A percentile compares a stretch with the other conserved stretches of the same genome.
Conservation (phyloP, 805 yeast genomes). For the Groenewaldozyma salmanticensis region DNA sequence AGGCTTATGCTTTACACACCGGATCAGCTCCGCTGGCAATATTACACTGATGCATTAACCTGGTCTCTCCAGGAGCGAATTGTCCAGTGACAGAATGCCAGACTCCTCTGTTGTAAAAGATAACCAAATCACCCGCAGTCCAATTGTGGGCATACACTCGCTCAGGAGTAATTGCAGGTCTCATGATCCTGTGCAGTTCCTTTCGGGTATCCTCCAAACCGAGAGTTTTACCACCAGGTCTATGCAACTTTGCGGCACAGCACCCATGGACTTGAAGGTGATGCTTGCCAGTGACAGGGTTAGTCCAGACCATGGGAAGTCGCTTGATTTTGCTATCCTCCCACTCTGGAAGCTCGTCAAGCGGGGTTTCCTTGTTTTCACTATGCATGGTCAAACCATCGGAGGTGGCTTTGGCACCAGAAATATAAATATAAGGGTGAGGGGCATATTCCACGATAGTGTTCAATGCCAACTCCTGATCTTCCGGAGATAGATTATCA, state of each 20-base stretch:
- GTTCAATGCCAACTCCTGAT: constrained; percentile 60
- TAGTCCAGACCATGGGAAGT: constrained; percentile 86
- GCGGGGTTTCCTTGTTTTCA: constrained; percentile 60
- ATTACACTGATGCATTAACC: constrained; percentile 91
- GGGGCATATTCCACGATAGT: constrained; percentile 87
- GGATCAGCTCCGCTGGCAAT: constrained; percentile 79
- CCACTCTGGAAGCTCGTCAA: constrained; percentile 74
- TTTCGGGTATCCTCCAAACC: constrained; percentile 67
- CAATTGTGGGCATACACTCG: constrained; percentile 74
- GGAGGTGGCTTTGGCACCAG: constrained; percentile 69
- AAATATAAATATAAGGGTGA: constrained; percentile 80
- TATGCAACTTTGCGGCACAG: constrained; percentile 59
- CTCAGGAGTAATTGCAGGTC: constrained; percentile 73
- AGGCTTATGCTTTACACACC: constrained; percentile 10
- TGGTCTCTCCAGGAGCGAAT: constrained; percentile 63
- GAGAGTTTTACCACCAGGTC: constrained; percentile 47
- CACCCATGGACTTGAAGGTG: constrained; percentile 86
- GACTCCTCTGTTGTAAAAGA: constrained; percentile 81
- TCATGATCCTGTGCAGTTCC: constrained; percentile 63
- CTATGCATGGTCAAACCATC: constrained; percentile 82
- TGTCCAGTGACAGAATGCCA: constrained; percentile 92
- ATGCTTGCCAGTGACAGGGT: constrained; percentile 73
- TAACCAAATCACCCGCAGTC: constrained; percentile 75
- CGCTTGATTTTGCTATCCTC: constrained; percentile 66
- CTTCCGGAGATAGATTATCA: constrained; percentile 53